Evolutionary conservation across 2,329 filamentous ascomycete species (phyloP).

Genomic region (Penicillium sclerotiorum): DNA sequence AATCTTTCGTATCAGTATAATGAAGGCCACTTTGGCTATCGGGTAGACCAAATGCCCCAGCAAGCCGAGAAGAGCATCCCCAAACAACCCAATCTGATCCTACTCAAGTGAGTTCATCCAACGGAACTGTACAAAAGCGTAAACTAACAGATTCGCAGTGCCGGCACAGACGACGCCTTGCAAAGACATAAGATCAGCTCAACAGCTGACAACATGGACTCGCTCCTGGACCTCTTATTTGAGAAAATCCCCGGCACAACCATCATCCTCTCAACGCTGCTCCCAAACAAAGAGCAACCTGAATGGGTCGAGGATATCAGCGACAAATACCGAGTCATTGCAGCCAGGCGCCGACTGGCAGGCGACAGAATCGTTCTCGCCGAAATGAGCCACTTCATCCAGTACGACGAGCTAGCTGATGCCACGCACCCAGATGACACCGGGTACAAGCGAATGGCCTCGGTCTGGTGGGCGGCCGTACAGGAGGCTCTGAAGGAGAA

Average conservation of each 20-base stretch:
- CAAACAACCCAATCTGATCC: constrained; percentile 30
- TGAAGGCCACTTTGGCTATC: constrained; percentile 28
- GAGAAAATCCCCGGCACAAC: constrained; percentile 27
- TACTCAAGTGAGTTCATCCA: constrained; percentile 26
- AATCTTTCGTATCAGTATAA: constrained; percentile 20
- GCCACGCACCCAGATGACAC: constrained; percentile 25
- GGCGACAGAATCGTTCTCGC: constrained; percentile 28
- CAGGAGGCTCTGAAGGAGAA: constrained; percentile 19
- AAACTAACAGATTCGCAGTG: constrained; percentile 20
- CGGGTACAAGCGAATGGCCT: constrained; percentile 32
- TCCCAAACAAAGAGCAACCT: constrained; percentile 23
- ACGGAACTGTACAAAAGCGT: background rate
- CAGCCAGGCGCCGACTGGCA: constrained; percentile 18
- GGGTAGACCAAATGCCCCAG: constrained; percentile 22
- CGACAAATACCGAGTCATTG: constrained; percentile 29
- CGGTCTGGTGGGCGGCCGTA: constrained; percentile 32
- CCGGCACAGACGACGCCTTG: constrained; percentile 39
- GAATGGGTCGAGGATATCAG: constrained; percentile 19
- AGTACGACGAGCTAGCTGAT: constrained; percentile 18
- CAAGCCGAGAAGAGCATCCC: constrained; percentile 10
- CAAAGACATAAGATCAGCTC: constrained; percentile 22
- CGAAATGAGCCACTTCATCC: constrained; percentile 30
- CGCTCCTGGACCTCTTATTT: constrained; percentile 29
- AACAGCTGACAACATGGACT: constrained; percentile 27
- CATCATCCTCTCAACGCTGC: constrained; percentile 38